Conservation (phyloP, 2,329 filamentous ascomycete species). For the Nigrograna mackinnonii region DNA sequence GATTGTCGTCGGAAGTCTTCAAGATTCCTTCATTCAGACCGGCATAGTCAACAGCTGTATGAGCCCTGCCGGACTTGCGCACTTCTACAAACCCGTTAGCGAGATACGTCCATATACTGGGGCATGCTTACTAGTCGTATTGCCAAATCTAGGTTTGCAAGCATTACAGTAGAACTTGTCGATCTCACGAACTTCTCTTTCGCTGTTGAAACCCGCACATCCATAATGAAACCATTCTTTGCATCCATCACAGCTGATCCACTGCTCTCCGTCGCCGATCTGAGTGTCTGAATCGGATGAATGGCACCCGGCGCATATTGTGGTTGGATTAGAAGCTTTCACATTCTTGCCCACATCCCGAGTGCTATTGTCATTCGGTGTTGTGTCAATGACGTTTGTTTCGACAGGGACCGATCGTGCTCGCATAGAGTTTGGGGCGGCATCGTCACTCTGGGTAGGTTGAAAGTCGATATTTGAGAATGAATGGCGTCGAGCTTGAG, state of each 20-base stretch:
- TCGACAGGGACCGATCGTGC: constrained; percentile 37
- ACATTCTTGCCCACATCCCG: constrained; percentile 28
- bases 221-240: constrained; percentile 71
- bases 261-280: constrained; percentile 60
- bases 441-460: constrained; percentile 1
- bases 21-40: constrained; percentile 68
- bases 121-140: constrained; percentile 59
- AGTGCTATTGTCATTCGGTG: constrained; percentile 1
- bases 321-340: no score
- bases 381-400: constrained; percentile 11
- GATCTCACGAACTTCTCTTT: constrained; percentile 65
- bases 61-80: constrained; percentile 67
- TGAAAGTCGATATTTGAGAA: constrained; percentile 21
- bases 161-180: constrained; percentile 68
- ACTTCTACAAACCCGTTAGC: constrained; percentile 49
- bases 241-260: constrained; percentile 71
- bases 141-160: constrained; percentile 63
- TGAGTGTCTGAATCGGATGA: constrained; percentile 57
- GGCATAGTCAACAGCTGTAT: constrained; percentile 70
- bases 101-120: constrained; percentile 9
- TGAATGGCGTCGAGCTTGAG: constrained; percentile 31
- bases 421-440: constrained; percentile 14
- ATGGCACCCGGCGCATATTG: constrained; percentile 61
- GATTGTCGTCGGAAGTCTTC: constrained; percentile 65
- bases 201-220: constrained; percentile 68